A percentile compares a stretch with the other conserved stretches of the same genome.
phyloP scores from a whole-genome alignment of 768 basidiomycete species.

The Agaricus bisporus region DNA sequence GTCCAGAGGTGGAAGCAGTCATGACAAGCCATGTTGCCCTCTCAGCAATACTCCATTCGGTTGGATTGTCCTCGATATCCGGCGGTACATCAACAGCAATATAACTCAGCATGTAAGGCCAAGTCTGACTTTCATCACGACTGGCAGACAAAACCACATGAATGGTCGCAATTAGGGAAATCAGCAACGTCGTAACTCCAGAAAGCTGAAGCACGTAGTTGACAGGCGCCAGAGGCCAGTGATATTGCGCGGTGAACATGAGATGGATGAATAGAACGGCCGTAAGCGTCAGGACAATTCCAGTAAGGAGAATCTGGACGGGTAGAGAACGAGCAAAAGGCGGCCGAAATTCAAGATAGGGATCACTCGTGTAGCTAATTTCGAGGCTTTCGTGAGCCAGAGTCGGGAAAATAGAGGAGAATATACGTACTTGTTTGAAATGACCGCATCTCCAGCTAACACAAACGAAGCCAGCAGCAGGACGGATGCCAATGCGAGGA shows the following conservation, averaged over 20 bases:
- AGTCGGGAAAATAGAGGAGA: background rate
- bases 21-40: conserved; percentile 80
- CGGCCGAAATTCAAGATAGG: conserved; percentile 75
- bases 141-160: conserved; percentile 64
- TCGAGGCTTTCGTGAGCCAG: background rate
- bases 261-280: conserved; percentile 86
- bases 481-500: background rate
- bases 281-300: conserved; percentile 80
- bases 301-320: conserved; percentile 82
- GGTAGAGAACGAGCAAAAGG: conserved; percentile 84
- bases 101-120: conserved; percentile 97
- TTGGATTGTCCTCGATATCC: conserved; percentile 22
- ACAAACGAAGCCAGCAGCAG: conserved; percentile 2
- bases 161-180: conserved; percentile 72
- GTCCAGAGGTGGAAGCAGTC: conserved; percentile 76
- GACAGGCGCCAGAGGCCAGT: conserved; percentile 87
- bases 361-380: conserved; percentile 38
- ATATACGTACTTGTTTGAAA: background rate
- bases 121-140: conserved; percentile 56
- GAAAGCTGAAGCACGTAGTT: conserved; percentile 90
- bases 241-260: conserved; percentile 92
- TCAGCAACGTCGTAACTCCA: conserved; percentile 74
- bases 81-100: conserved; percentile 77
- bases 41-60: conserved; percentile 57
- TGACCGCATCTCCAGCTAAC: background rate